Evolutionary conservation across 768 basidiomycete species (phyloP).

Genomic region (Xerocomellus amylosporus): DNA sequence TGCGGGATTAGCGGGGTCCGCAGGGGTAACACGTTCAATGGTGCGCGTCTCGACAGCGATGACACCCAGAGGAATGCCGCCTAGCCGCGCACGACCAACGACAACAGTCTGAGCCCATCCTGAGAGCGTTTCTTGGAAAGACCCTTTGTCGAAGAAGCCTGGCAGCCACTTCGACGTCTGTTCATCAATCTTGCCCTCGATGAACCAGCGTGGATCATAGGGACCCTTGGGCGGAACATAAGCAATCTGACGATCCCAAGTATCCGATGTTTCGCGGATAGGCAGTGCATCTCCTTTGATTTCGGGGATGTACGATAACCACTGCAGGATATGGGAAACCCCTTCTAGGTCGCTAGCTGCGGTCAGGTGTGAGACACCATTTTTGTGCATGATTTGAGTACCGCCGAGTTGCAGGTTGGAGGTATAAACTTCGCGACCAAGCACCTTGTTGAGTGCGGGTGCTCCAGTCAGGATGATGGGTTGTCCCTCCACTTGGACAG

Average conservation of each 20-base stretch:
- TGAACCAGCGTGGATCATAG: conserved; percentile 98
- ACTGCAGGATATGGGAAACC: conserved; percentile 88
- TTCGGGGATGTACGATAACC: conserved; percentile 93
- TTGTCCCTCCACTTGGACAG: conserved; percentile 98
- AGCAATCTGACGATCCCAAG: conserved; percentile 90
- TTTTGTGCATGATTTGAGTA: conserved; percentile 99
- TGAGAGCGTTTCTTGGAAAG: conserved; percentile 97
- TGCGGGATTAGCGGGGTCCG: conserved; percentile 94
- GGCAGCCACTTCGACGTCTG: conserved; percentile 67
- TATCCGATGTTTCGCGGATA: conserved; percentile 65
- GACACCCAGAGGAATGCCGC: conserved; percentile 96
- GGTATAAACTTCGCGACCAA: conserved; percentile 98
- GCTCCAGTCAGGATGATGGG: conserved; percentile 99
- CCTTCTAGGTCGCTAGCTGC: conserved; percentile 95
- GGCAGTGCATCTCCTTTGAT: conserved; percentile 78
- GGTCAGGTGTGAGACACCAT: conserved; percentile 95
- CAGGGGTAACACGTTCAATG: conserved; percentile 93
- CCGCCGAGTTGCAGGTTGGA: conserved; percentile 98
- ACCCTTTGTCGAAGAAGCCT: conserved; percentile 96
- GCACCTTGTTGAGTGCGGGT: conserved; percentile 94
- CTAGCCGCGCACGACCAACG: conserved; percentile 91
- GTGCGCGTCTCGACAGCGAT: conserved; percentile 98
- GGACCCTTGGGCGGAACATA: conserved; percentile 91
- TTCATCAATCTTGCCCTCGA: conserved; percentile 92
- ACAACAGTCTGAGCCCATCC: conserved; percentile 99